These are phyloP conservation scores for Tetrapyrgos nigripes DNA, from an alignment of 1,284 basidiomycete genomes.

Conservation along the genomic window DNA sequence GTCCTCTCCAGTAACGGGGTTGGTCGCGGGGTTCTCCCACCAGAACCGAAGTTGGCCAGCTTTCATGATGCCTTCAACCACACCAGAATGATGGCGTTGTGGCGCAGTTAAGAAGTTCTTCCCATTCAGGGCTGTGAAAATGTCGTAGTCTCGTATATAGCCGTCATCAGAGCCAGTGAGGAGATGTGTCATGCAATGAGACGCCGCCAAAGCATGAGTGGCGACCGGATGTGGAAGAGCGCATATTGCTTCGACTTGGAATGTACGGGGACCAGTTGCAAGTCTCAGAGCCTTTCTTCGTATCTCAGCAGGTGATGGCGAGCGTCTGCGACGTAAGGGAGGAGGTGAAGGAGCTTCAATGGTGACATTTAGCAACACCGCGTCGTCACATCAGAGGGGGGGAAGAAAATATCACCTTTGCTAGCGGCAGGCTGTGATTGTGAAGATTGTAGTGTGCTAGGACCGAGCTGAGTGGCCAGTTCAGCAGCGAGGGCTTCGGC, in stretches of 20 bases:
- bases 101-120: slow-evolving; percentile 89
- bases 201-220: slow-evolving; percentile 86
- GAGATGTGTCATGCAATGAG: slow-evolving; percentile 88
- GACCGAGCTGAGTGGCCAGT: not conserved
- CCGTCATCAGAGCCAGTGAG: slow-evolving; percentile 94
- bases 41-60: slow-evolving; percentile 87
- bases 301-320: slow-evolving; percentile 67
- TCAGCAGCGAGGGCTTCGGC: slow-evolving; percentile 14
- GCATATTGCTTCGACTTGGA: slow-evolving; percentile 91
- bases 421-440: slow-evolving; percentile 24
- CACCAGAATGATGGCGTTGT: slow-evolving; percentile 86
- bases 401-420: slow-evolving; percentile 20
- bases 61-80: slow-evolving; percentile 93
- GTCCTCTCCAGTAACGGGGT: slow-evolving; percentile 44
- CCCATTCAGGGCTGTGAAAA: slow-evolving; percentile 88
- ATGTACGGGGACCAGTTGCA: slow-evolving; percentile 56
- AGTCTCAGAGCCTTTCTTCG: slow-evolving; percentile 52
- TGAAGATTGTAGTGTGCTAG: slow-evolving; percentile 10
- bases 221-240: slow-evolving; percentile 90
- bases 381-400: too few species aligned
- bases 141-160: slow-evolving; percentile 92
- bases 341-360: slow-evolving; percentile 29
- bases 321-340: slow-evolving; percentile 51
- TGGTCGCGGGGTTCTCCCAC: slow-evolving; percentile 79
- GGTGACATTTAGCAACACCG: not conserved